phyloP scores from a whole-genome alignment of 2,329 filamentous ascomycete genomes.

The Penicillium sp. region DNA sequence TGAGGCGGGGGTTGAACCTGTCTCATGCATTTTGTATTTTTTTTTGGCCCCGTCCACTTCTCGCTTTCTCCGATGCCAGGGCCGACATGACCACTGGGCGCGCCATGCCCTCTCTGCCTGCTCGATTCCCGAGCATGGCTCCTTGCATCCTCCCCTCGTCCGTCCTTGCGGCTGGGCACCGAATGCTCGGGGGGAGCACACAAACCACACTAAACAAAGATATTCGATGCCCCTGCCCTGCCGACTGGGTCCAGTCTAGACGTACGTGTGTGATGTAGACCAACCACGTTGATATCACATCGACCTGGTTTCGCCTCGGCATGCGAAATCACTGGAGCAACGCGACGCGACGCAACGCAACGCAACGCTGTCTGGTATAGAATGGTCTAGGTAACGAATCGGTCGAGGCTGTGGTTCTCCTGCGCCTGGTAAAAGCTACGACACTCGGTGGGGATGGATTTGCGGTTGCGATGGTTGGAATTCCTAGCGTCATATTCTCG shows the following conservation, averaged over 20 bases:
- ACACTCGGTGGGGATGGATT: neutral
- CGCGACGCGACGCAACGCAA: neutral
- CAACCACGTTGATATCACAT: neutral
- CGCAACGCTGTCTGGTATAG: neutral
- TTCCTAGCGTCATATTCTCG: conserved; percentile 4
- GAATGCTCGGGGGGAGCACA: conserved; percentile 4
- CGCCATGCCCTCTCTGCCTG: conserved; percentile 2
- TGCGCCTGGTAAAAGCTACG: neutral
- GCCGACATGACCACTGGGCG: neutral
- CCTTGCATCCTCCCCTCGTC: conserved; percentile 32
- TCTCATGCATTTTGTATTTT: conserved; percentile 21
- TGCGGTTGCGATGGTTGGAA: conserved; percentile 1
- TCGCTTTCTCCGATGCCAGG: neutral
- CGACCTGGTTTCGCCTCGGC: conserved; percentile 1
- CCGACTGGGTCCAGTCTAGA: neutral
- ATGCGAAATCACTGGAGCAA: conserved; percentile 1
- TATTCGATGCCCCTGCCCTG: neutral
- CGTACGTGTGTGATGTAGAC: neutral
- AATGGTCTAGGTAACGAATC: conserved; percentile 2
- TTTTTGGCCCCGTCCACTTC: conserved; percentile 3
- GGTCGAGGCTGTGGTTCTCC: neutral
- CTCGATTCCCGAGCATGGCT: conserved; percentile 23
- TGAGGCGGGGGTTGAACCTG: conserved; percentile 13
- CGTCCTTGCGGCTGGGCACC: conserved; percentile 29
- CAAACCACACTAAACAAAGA: neutral